Base-by-base conservation (phyloP, 2,329 filamentous ascomycete species). In the Xylariomycetidae sp. region DNA sequence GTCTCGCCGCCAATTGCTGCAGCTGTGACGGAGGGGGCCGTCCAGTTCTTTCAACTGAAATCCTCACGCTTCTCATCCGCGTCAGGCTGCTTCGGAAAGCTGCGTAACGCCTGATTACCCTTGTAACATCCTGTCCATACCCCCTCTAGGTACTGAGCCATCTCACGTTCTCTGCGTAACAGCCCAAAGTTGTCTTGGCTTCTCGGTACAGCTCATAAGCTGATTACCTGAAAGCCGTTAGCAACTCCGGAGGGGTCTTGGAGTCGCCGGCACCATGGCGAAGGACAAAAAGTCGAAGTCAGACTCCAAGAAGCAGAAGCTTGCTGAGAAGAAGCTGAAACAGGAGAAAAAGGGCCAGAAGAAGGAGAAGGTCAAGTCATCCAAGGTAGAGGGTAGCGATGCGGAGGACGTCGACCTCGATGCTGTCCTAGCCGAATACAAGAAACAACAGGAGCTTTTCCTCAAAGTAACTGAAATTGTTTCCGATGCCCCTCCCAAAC, bases 371-470 rank as follows among this genome's bases (percentile, higher is more conserved):
- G 65, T 58, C 32, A 85, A 83, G 59, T 68, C 70, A 10, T 76
- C 85, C 47, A 80, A 86, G 58, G 58, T 71, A 36, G 82, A 83
- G 18, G 89, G 89, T 58, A 90, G 85, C 54, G 90, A 95, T 57
- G 85, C 74, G 29, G 90, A 96, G 58, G 89, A 95, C 49, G 80
- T 92, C 10, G 92, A 96, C 60, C 74, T 98, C 23, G 92, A 98
- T 55, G 81, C 82, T 28, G 89, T 98, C 27, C 78, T 98, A 18
- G 89, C 90, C 28, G 86, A 94, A 58, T 96, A 94, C 62, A 85
- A 85, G 47, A 85, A 85, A 56, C 83, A 88, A 61, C 92, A 98
- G 65, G 90, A 94, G 53, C 84, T 85, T 53, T 95, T 94, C 55
- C 76, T 92, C 50, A 95, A 95, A 62, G 78, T 98, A 50, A 95